Percentiles rank a stretch among this genome's conserved stretches.
phyloP scores from a whole-genome alignment of 306 rosid genomes.

The Cajanus cajan region DNA sequence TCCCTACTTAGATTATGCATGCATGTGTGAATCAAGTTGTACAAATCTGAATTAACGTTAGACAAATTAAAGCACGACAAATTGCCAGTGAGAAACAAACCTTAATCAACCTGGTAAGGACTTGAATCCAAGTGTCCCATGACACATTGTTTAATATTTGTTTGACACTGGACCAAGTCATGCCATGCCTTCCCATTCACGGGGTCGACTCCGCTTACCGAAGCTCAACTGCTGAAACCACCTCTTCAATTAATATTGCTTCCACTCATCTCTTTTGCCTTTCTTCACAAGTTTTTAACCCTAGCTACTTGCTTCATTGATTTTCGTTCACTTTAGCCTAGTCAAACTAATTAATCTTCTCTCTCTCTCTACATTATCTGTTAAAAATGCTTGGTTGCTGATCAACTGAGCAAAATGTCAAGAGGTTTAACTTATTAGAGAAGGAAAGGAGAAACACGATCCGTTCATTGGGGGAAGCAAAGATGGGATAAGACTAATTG shows the following conservation, averaged over 20 bases:
- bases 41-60: conserved; percentile 23
- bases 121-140: conserved; percentile 1
- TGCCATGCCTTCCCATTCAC: conserved; percentile 40
- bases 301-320: conserved; percentile 32
- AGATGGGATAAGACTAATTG: neutral
- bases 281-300: conserved; percentile 20
- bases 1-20: conserved; percentile 35
- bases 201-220: conserved; percentile 47
- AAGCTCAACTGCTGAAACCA: conserved; percentile 37
- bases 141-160: conserved; percentile 24
- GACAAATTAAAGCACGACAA: conserved; percentile 40
- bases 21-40: conserved; percentile 38
- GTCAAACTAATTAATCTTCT: conserved; percentile 5
- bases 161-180: conserved; percentile 29
- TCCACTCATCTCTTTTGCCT: conserved; percentile 2
- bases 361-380: neutral
- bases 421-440: conserved; percentile 20
- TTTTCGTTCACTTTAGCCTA: conserved; percentile 20
- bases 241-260: neutral
- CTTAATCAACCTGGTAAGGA: conserved; percentile 14
- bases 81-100: conserved; percentile 41
- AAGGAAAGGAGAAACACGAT: conserved; percentile 47
- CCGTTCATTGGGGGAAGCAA: conserved; percentile 49
- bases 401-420: conserved; percentile 33
- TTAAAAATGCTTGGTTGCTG: conserved; percentile 33